A percentile compares a stretch with the other conserved stretches of the same genome.
These are phyloP conservation scores for Nicotiana sylvestris DNA, from an alignment of 257 asterid genomes.

Conservation along the genomic window DNA sequence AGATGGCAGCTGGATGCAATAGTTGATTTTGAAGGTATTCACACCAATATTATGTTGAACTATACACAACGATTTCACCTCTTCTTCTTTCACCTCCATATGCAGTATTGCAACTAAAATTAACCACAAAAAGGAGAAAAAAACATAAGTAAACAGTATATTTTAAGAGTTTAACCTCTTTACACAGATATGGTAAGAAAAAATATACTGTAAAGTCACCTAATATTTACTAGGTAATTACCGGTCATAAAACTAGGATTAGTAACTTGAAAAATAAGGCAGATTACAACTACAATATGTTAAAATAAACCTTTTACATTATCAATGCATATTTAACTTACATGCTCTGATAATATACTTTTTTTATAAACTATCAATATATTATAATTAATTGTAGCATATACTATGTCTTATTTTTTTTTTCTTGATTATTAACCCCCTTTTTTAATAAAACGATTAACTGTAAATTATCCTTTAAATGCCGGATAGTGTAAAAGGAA, in stretches of 20 bases:
- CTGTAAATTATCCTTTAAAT: too few species aligned
- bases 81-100: conserved; percentile 58
- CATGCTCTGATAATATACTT: too few species aligned
- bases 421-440: too few species aligned
- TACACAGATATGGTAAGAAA: neutral
- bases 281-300: neutral
- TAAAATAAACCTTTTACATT: neutral
- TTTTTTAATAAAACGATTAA: too few species aligned
- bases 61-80: conserved; percentile 50
- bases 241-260: neutral
- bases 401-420: too few species aligned
- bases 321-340: too few species aligned
- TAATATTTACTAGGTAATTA: neutral
- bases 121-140: neutral
- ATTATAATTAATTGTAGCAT: too few species aligned
- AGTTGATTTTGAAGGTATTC: conserved; percentile 66
- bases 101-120: conserved; percentile 14
- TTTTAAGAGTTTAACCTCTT: neutral
- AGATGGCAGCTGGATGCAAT: conserved; percentile 22
- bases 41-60: conserved; percentile 73
- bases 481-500: too few species aligned
- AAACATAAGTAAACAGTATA: neutral
- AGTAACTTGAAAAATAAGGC: neutral
- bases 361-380: too few species aligned
- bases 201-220: neutral